phyloP scores from a whole-genome alignment of 345 rosid genomes.

The Arabidopsis suecica region DNA sequence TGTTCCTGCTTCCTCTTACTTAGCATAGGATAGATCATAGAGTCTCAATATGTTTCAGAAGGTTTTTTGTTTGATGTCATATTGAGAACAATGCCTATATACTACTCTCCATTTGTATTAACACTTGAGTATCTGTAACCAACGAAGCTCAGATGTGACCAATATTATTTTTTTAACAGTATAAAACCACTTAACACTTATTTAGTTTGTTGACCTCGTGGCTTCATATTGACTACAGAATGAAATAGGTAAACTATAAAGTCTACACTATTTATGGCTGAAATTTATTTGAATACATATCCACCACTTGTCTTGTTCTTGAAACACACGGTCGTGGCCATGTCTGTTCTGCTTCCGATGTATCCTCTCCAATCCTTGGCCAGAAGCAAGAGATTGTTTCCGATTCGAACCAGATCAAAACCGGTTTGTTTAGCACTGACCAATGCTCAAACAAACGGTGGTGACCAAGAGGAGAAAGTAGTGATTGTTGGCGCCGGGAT shows the following conservation, averaged over 20 bases:
- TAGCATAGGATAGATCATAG: constrained; percentile 15
- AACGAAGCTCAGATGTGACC: constrained; percentile 5
- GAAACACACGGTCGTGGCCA: constrained; percentile 37
- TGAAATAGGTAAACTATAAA: neutral
- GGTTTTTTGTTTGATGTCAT: constrained; percentile 33
- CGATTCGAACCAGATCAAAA: constrained; percentile 43
- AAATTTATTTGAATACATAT: constrained; percentile 1
- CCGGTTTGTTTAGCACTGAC: constrained; percentile 31
- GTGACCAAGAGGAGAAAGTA: constrained; percentile 56
- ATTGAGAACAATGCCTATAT: constrained; percentile 21
- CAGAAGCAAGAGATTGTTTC: constrained; percentile 32
- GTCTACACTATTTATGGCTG: constrained; percentile 14
- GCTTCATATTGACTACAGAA: constrained; percentile 21
- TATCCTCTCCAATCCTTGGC: constrained; percentile 37
- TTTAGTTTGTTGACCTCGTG: constrained; percentile 23
- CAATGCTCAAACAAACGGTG: constrained; percentile 43
- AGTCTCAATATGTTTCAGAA: constrained; percentile 36
- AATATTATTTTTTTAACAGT: no score
- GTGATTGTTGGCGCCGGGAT: constrained; percentile 89
- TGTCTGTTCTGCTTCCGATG: constrained; percentile 48
- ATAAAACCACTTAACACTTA: no score
- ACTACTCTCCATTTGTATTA: constrained; percentile 9
- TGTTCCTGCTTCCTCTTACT: constrained; percentile 50
- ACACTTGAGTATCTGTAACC: constrained; percentile 20
- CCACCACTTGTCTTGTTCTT: neutral